phyloP scores from a whole-genome alignment of 1,139 yeast species.

The Kluyveromyces marxianus region DNA sequence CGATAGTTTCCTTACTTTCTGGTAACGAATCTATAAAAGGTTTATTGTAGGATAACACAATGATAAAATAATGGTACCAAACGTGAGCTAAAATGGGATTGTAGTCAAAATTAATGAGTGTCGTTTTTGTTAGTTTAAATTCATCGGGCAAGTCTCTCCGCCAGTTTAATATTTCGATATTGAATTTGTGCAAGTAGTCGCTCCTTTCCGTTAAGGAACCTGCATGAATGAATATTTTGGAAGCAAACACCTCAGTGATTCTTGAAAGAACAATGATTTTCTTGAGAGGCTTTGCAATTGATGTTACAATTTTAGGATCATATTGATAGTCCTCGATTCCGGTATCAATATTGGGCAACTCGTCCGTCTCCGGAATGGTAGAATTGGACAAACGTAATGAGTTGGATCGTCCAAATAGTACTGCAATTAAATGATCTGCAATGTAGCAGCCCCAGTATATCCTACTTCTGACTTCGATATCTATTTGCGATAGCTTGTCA shows the following conservation, averaged over 20 bases:
- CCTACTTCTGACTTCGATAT: constrained; percentile 47
- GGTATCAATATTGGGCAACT: constrained; percentile 46
- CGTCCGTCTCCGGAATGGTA: constrained; percentile 51
- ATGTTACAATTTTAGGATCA: constrained; percentile 25
- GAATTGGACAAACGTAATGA: constrained; percentile 47
- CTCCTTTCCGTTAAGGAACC: constrained; percentile 20
- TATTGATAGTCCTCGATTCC: constrained; percentile 39
- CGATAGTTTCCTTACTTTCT: constrained; percentile 20
- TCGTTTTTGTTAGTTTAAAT: constrained; percentile 39
- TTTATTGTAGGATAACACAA: constrained; percentile 48
- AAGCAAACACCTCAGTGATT: constrained; percentile 44
- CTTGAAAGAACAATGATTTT: constrained; percentile 45
- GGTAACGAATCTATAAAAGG: constrained; percentile 39
- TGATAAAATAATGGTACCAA: constrained; percentile 48
- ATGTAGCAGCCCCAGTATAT: constrained; percentile 59
- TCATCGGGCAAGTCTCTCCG: constrained; percentile 38
- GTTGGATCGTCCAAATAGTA: constrained; percentile 50
- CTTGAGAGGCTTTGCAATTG: constrained; percentile 38
- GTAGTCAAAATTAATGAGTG: constrained; percentile 35
- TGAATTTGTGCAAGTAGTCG: constrained; percentile 34
- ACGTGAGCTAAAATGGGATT: constrained; percentile 48
- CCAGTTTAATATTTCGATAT: constrained; percentile 43
- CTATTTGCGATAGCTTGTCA: constrained; percentile 29
- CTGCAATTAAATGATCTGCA: constrained; percentile 52
- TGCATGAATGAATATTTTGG: constrained; percentile 21